Evolutionary conservation across 371 early-diverging fungal genomes (phyloP).

Genomic region (Capniomyces stellatus): DNA sequence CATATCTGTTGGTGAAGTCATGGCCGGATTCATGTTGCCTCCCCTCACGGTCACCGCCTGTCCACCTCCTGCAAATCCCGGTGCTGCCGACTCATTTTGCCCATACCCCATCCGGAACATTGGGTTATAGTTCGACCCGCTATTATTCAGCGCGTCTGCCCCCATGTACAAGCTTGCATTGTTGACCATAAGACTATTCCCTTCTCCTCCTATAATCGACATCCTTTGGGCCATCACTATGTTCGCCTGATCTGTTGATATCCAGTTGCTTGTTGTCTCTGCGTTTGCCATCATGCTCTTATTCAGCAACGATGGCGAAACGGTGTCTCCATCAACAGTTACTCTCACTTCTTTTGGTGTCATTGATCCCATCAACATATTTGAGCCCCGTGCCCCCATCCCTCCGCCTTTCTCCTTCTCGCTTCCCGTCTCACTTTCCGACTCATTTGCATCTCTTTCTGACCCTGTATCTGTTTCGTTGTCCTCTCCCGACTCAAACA

Average conservation of each 20-base stretch:
- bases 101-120: background rate
- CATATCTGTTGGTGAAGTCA: too few species aligned
- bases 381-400: background rate
- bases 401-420: background rate
- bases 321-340: constrained; percentile 1
- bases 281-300: background rate
- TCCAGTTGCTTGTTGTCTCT: background rate
- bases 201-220: background rate
- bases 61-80: background rate
- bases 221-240: background rate
- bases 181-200: background rate
- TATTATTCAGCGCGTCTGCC: background rate
- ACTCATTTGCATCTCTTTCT: background rate
- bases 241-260: background rate
- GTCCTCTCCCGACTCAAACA: too few species aligned
- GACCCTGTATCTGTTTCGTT: background rate
- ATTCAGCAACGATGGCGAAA: background rate
- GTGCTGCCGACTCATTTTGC: background rate
- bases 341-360: background rate
- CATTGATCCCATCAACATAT: background rate
- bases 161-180: background rate
- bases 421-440: background rate
- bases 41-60: background rate
- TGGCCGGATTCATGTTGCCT: too few species aligned
- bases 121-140: background rate